Evolutionary conservation across 257 asterid genomes (phyloP).

Genomic region (Solanum pennellii): DNA sequence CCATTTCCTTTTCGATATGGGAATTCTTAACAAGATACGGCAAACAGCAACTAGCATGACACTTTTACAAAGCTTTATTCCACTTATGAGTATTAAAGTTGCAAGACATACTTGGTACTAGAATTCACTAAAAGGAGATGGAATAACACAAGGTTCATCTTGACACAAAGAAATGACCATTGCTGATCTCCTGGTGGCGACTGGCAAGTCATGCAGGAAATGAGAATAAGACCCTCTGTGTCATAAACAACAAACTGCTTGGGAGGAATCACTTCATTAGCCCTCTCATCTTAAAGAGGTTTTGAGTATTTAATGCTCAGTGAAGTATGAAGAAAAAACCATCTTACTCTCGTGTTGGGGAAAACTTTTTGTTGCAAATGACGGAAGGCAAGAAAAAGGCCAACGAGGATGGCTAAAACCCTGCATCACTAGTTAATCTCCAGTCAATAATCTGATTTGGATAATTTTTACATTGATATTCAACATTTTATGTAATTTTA

Average conservation of each 20-base stretch:
- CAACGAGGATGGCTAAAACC: background rate
- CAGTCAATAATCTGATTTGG: background rate
- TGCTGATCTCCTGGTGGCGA: background rate
- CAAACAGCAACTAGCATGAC: background rate
- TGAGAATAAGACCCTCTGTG: background rate
- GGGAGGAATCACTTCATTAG: background rate
- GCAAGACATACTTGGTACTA: background rate
- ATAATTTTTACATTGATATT: background rate
- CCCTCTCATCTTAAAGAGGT: background rate
- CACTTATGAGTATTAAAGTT: background rate
- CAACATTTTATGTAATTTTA: background rate
- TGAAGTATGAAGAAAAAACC: background rate
- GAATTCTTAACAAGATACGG: background rate
- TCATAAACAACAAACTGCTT: background rate
- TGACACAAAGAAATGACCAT: background rate
- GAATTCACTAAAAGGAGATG: background rate
- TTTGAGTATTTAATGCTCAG: background rate
- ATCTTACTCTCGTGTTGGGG: background rate
- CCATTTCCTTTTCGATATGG: background rate
- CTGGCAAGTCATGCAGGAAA: background rate
- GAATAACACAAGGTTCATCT: background rate
- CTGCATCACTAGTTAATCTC: no score
- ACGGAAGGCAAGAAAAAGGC: background rate
- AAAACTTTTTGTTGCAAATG: background rate
- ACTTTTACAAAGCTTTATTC: background rate